Base-by-base conservation (phyloP, 441 rosid genomes). In the Populus hybrid region DNA sequence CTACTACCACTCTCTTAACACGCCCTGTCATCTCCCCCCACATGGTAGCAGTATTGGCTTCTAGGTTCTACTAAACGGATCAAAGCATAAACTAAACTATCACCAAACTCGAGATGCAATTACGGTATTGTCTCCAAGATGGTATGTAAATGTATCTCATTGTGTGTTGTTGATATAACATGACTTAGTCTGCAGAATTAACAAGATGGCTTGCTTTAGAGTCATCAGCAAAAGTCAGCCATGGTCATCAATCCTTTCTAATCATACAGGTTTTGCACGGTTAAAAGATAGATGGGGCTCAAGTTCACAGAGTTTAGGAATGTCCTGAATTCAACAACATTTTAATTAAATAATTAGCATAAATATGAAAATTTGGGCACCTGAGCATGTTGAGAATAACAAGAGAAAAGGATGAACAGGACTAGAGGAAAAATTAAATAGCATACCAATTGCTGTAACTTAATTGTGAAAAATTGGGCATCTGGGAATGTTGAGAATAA, bases 31-130 rank as follows among this genome's bases (percentile, higher is more conserved):
- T 45, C 56, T 14, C 20, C n/a, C 53, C 56, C 2, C 56, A 14
- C 56, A 50, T 50, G 56, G 56, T 50, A 50, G 56, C 56, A 4
- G 56, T 14, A 50, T 50, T 50, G 56, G 20, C n/a, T 14, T 50
- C 56, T 50, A 50, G 7, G 56, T 4, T 14, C 56, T 24, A 50
- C 56, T 50, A 50, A 50, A 16, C 2, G 1, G 18, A 50, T 4
- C 56, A 50, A 50, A 16, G 76, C 33, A 67, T 65, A 76, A 6
- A 64, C 33, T 23, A 14, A 4, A 14, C 56, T 50, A 50, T 50
- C 56, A 50, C 38, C 38, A 35, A 64, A 40, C 56, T 67, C 59
- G 1, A 21, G 71, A 45, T 75, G 78, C 64, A n/a, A 64, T 21
- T 68, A 16, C 45, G 0, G 23, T 16, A 53, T 21, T 35, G 16